Conservation (phyloP, 805 yeast species). For the Barnettozyma sp. region DNA sequence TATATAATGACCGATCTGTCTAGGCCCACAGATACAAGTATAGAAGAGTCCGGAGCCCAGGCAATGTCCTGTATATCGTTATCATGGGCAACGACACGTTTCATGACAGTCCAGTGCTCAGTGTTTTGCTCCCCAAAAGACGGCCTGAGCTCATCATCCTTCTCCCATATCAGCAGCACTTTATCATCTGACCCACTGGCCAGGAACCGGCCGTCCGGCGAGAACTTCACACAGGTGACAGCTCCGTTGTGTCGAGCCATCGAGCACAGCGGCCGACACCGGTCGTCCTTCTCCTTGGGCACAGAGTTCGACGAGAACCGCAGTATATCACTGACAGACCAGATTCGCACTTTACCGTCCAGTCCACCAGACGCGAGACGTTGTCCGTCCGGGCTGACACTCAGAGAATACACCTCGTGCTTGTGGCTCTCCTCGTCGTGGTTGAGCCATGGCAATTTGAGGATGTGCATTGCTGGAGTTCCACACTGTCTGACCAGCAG, state of each 20-base stretch:
- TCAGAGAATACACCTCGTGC: conserved; percentile 80
- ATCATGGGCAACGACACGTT: conserved; percentile 91
- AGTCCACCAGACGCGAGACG: conserved; percentile 90
- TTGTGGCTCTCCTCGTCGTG: conserved; percentile 72
- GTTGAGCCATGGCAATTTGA: conserved; percentile 67
- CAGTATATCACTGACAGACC: conserved; percentile 60
- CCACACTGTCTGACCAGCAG: too few species aligned
- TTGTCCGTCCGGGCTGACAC: conserved; percentile 73
- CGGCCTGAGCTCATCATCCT: conserved; percentile 55
- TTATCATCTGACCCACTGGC: conserved; percentile 97
- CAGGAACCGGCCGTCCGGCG: conserved; percentile 84
- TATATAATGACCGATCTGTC: conserved; percentile 91
- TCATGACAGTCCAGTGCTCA: conserved; percentile 93
- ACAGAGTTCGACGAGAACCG: conserved; percentile 24
- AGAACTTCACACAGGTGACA: conserved; percentile 86
- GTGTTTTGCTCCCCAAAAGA: conserved; percentile 72
- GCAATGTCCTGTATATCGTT: conserved; percentile 97
- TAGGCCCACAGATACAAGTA: conserved; percentile 88
- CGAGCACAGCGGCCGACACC: conserved; percentile 63
- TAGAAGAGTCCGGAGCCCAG: conserved; percentile 93
- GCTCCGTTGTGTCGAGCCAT: conserved; percentile 97
- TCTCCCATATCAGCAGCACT: conserved; percentile 87
- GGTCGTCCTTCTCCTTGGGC: conserved; percentile 24
- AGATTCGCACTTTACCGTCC: conserved; percentile 86
- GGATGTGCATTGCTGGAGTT: conserved; percentile 49